phyloP scores from a whole-genome alignment of 805 yeast genomes.

The Teunomyces tritomae region DNA sequence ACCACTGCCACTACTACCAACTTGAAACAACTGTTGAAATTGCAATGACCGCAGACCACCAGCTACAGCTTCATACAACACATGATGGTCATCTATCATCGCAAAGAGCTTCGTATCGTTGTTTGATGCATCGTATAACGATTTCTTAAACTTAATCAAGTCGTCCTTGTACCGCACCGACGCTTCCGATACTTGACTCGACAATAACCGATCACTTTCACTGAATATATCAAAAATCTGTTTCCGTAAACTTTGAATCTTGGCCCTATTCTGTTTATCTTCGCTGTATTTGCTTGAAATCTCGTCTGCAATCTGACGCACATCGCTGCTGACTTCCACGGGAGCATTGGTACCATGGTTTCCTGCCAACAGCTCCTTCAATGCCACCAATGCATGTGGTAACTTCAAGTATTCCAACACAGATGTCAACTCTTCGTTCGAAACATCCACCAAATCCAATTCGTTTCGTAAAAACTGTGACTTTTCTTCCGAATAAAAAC shows the following conservation, averaged over 20 bases:
- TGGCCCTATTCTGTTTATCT: constrained; percentile 33
- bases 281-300: constrained; percentile 25
- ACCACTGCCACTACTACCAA: not conserved
- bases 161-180: constrained; percentile 45
- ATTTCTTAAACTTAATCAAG: constrained; percentile 53
- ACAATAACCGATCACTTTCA: constrained; percentile 28
- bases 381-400: constrained; percentile 60
- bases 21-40: constrained; percentile 32
- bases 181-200: constrained; percentile 9
- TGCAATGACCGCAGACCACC: constrained; percentile 43
- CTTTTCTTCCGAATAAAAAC: constrained; percentile 86
- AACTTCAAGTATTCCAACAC: constrained; percentile 78
- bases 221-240: constrained; percentile 35
- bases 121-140: constrained; percentile 58
- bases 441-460: constrained; percentile 69
- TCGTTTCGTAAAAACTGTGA: constrained; percentile 73
- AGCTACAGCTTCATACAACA: constrained; percentile 25
- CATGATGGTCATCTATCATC: constrained; percentile 36
- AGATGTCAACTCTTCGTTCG: constrained; percentile 74
- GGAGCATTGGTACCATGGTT: constrained; percentile 10
- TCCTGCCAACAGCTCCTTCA: constrained; percentile 39
- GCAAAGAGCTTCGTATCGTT: constrained; percentile 56
- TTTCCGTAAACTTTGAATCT: constrained; percentile 30
- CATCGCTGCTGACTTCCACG: constrained; percentile 28
- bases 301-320: constrained; percentile 17